phyloP scores from a whole-genome alignment of 108 stramenopile genomes.

The Cylindrotheca closterium region DNA sequence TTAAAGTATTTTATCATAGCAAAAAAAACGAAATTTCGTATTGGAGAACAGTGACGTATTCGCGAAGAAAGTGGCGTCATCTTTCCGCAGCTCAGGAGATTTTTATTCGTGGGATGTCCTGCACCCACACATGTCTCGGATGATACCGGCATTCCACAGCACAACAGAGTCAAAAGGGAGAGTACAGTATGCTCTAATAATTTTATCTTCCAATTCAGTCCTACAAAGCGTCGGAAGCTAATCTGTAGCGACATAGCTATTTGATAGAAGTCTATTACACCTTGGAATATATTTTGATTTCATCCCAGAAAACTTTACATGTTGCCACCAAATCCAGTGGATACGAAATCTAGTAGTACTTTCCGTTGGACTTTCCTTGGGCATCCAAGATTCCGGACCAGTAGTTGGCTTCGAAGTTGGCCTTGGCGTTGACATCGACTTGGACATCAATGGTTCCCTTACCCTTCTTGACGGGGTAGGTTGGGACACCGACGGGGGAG shows the following conservation, averaged over 20 bases:
- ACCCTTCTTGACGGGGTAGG: constrained; percentile 90
- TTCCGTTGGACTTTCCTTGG: constrained; percentile 97
- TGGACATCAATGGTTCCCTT: constrained; percentile 88
- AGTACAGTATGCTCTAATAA: too few relatives aligned
- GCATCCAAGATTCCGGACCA: constrained; percentile 97
- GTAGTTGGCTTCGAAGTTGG: constrained; percentile 96
- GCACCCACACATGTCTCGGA: too few relatives aligned
- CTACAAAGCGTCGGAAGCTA: not conserved
- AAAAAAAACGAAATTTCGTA: too few relatives aligned
- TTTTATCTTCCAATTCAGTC: too few relatives aligned
- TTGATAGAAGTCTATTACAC: constrained; percentile 13
- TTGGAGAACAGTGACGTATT: too few relatives aligned
- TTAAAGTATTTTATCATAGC: too few relatives aligned
- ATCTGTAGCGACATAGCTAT: constrained; percentile 3
- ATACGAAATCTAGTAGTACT: constrained; percentile 90
- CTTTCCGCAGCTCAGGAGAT: too few relatives aligned
- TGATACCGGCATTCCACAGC: too few relatives aligned
- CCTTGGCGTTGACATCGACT: constrained; percentile 98
- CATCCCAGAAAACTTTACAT: constrained; percentile 9
- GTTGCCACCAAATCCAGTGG: not conserved
- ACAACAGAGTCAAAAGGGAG: too few relatives aligned
- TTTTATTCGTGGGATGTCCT: too few relatives aligned
- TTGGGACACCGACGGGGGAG: constrained; percentile 90
- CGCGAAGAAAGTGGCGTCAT: too few relatives aligned
- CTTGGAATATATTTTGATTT: not conserved